Base-by-base conservation (phyloP, 331 rosid species). In the Pyracantha coccinea region DNA sequence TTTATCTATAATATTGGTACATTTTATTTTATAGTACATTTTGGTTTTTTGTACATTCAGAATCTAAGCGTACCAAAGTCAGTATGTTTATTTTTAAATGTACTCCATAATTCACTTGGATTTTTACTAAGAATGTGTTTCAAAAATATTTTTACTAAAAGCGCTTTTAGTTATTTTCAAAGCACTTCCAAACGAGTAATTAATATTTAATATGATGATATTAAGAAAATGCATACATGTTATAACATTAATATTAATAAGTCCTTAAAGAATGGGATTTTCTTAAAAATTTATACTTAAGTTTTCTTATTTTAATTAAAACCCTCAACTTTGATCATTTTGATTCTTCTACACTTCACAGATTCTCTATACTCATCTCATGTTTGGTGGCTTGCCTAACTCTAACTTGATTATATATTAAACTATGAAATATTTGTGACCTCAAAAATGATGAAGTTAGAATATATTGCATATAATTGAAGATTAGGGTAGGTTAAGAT, bases 371-470 rank as follows among this genome's bases (percentile, higher is more conserved):
- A 17, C 41, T 12, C 8, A 52, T 21, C 38, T 65, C 62, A 54
- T 78, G 17, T 62, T 45, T 27, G 61, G 75, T 54, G 25, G 68
- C 33, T 72, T 4, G 77, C 67, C 45, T n/a, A 52, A 41, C 35
- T 28, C 44, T 5, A 50, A 57, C 25, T 63, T 62, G 19, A 71
- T 45, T 50, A 50, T 50, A 16, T 50, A 50, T 50, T 4, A 64
- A 35, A 35, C 3, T 5, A 0, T 0, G 35, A 78, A 53, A 65
- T 38, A 25, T 4, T 70, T 8, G 0, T 77, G 32, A 70, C 75
- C 64, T 20, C 52, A 24, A 58, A 73, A 60, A 2, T 65, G 28
- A 31, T 12, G 13, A 17, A 23, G 33, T 24, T 60, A 59, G 17
- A 55, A 8, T 55, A 32, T 9, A 32, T 10, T 19, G 8, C 10